Percentiles rank a stretch among this genome's conserved stretches.
These are phyloP conservation scores for Bruguiera hainesii DNA, from an alignment of 441 rosid genomes.

Conservation along the genomic window DNA sequence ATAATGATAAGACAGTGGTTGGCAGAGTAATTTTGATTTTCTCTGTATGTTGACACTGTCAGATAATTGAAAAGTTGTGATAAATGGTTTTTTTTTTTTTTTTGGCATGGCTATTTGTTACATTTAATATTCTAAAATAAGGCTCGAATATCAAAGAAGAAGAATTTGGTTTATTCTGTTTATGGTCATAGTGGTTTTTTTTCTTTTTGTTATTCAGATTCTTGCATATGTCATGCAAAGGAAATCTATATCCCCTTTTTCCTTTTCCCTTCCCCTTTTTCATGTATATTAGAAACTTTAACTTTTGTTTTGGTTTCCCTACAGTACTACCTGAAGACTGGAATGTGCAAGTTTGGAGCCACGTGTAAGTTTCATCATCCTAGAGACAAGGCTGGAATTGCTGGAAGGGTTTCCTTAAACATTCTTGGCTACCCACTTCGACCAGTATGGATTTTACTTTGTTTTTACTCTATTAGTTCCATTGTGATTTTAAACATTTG, in stretches of 20 bases:
- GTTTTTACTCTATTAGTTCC: constrained; percentile 4
- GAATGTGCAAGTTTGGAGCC: constrained; percentile 99
- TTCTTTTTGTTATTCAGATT: not conserved
- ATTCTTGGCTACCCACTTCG: constrained; percentile 93
- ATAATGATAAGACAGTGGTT: too few species aligned
- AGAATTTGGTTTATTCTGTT: constrained; percentile 2
- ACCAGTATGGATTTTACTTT: constrained; percentile 47
- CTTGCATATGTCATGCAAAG: not conserved
- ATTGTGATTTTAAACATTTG: not conserved
- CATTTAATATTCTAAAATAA: too few species aligned
- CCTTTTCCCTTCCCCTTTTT: not conserved
- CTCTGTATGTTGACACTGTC: not conserved
- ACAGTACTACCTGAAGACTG: constrained; percentile 95
- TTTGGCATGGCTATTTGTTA: too few species aligned
- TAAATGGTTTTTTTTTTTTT: not conserved
- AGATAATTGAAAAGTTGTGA: not conserved
- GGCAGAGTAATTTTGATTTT: too few species aligned
- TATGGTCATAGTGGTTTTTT: not conserved
- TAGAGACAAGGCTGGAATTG: constrained; percentile 92
- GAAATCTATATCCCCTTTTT: not conserved
- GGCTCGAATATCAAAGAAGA: not conserved
- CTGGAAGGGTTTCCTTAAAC: constrained; percentile 87
- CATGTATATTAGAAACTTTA: constrained; percentile 13
- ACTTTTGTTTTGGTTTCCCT: constrained; percentile 20
- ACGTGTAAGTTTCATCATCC: constrained; percentile 99